Base-by-base conservation (phyloP, 176 grass and related monocot genomes). In the Carex parvula region DNA sequence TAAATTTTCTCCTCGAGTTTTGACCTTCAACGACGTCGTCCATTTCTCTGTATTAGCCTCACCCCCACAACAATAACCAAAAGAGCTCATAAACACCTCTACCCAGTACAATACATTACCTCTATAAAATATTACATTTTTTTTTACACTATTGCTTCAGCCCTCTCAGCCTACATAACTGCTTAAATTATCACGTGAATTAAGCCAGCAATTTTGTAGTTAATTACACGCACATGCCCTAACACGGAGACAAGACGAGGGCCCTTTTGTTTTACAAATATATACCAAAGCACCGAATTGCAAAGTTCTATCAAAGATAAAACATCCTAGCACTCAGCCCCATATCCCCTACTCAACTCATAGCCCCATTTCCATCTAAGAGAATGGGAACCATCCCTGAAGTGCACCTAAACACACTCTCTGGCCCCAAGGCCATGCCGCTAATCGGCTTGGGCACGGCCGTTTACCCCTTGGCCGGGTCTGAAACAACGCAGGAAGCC, bases 361-460 rank as follows among this genome's bases (percentile, higher is more conserved):
- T 1, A 68, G 63, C 22, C 11, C 11, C 22, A 54, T 54, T 76
- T 76, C 46, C 72, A 1, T 55, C 11, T 1, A 81, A 37, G 8
- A 60, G 0, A 84, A 78, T 66, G 71, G 13, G 13, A 52, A 81
- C 20, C 13, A 81, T 86, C 29, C 85, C 76, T 13, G 77, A 81
- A 68, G 76, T 81, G 60, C 33, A 2, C 24, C 63, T 86, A 30
- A 65, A 65, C 60, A 74, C 84, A 16, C 64, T 39, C 30, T 42
- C 79, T 0, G 66, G 66, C 39, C 29, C 61, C 7, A 84, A 79
- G 24, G 54, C 86, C 11, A 83, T 88, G 86, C 86, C 86, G 6
- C 41, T 37, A 9, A 84, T 88, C 16, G 67, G 81, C 59, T 69
- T 88, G 57, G 86, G 86, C 59, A 88, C 80, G 3, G 86, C 86